phyloP scores from a whole-genome alignment of 331 rosid species.

The Dryas integrifolia region DNA sequence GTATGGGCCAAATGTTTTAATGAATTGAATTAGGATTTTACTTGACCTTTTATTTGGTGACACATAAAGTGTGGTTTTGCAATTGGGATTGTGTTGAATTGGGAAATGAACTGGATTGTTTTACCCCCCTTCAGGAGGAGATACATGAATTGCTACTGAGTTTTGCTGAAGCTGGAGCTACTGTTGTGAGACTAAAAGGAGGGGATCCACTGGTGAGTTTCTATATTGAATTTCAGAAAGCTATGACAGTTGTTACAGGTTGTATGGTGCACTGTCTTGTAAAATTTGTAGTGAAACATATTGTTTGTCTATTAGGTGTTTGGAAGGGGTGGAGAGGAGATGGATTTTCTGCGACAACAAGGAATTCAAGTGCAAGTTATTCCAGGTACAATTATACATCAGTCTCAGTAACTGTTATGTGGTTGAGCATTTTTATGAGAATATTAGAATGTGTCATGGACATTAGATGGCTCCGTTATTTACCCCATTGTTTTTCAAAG shows the following conservation, averaged over 20 bases:
- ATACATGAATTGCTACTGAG: conserved; percentile 88
- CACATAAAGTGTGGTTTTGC: background rate
- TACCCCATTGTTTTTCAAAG: background rate
- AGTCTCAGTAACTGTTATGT: background rate
- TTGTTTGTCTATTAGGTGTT: conserved; percentile 61
- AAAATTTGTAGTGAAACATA: conserved; percentile 7
- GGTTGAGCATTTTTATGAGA: conserved; percentile 13
- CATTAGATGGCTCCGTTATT: background rate
- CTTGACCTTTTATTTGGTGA: conserved; percentile 1
- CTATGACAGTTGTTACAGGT: background rate
- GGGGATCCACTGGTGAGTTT: conserved; percentile 93
- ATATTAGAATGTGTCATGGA: background rate
- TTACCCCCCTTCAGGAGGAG: conserved; percentile 61
- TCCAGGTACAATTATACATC: conserved; percentile 59
- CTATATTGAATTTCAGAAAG: background rate
- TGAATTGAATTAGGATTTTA: conserved; percentile 12
- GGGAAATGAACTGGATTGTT: background rate
- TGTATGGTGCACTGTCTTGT: conserved; percentile 12
- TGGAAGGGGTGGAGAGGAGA: conserved; percentile 99
- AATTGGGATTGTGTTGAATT: conserved; percentile 4
- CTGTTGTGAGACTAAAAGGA: conserved; percentile 95
- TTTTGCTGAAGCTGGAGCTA: conserved; percentile 98
- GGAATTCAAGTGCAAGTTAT: conserved; percentile 89
- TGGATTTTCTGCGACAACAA: conserved; percentile 91
- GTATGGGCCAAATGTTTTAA: conserved; percentile 7